A percentile compares a stretch with the other conserved stretches of the same genome.
These are phyloP conservation scores for Chrysoporthe puriensis DNA, from an alignment of 2,329 filamentous ascomycete genomes.

Conservation along the genomic window DNA sequence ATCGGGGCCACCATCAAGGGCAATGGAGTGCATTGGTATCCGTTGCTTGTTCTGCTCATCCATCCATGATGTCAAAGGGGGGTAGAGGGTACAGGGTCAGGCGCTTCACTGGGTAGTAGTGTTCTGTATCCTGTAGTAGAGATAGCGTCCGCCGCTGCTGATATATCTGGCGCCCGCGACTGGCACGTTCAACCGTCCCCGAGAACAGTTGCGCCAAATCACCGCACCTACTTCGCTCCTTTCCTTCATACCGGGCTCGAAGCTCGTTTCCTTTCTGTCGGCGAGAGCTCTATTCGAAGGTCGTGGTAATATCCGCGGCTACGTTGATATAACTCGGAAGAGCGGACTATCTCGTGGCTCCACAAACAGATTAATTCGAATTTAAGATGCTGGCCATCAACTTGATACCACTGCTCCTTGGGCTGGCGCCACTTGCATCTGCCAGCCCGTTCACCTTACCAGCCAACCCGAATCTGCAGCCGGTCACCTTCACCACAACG, in stretches of 20 bases:
- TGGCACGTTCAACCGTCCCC: background rate
- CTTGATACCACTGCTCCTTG: conserved; percentile 18
- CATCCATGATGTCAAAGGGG: background rate
- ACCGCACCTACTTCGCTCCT: conserved; percentile 2
- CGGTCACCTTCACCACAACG: conserved; percentile 16
- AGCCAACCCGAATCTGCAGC: conserved; percentile 12
- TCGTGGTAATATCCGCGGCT: background rate
- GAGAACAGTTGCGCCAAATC: background rate
- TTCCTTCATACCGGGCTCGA: conserved; percentile 21
- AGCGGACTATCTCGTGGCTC: background rate
- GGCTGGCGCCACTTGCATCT: conserved; percentile 12
- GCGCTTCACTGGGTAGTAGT: background rate
- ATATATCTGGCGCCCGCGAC: conserved; percentile 18
- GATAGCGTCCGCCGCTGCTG: conserved; percentile 6
- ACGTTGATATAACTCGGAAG: background rate
- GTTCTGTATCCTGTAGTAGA: background rate
- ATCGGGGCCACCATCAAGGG: background rate
- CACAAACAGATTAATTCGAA: background rate
- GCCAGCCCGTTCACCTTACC: conserved; percentile 26
- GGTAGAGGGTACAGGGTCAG: background rate
- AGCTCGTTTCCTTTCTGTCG: conserved; percentile 13
- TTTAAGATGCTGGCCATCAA: conserved; percentile 27
- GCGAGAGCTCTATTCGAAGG: background rate
- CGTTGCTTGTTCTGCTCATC: background rate
- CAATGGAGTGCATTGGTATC: background rate